A percentile compares a stretch with the other conserved stretches of the same genome.
These are phyloP conservation scores for Mycena epipterygia DNA, from an alignment of 768 basidiomycete genomes.

Conservation along the genomic window DNA sequence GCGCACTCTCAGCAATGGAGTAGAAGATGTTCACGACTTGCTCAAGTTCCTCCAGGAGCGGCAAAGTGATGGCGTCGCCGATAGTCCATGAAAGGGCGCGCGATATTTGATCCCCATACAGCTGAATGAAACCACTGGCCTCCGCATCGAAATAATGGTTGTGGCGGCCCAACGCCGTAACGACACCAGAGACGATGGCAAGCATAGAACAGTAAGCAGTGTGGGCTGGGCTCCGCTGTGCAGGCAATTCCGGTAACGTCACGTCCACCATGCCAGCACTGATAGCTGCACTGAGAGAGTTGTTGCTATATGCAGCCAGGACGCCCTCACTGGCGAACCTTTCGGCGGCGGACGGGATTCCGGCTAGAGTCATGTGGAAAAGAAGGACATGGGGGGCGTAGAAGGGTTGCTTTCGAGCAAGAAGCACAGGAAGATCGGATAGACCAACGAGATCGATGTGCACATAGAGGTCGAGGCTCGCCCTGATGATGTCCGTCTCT, in stretches of 20 bases:
- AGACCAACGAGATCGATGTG: slow-evolving; percentile 78
- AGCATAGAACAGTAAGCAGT: slow-evolving; percentile 88
- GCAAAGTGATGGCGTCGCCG: slow-evolving; percentile 80
- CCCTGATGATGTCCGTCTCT: slow-evolving; percentile 82
- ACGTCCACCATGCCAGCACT: slow-evolving; percentile 81
- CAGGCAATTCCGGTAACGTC: slow-evolving; percentile 75
- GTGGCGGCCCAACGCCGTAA: slow-evolving; percentile 71
- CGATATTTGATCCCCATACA: slow-evolving; percentile 86
- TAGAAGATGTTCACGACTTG: slow-evolving; percentile 84
- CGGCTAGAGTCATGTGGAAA: slow-evolving; percentile 89
- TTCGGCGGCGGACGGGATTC: slow-evolving; percentile 84
- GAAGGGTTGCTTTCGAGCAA: slow-evolving; percentile 73
- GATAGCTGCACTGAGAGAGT: slow-evolving; percentile 81
- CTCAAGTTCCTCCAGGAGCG: slow-evolving; percentile 87
- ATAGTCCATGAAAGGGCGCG: slow-evolving; percentile 87
- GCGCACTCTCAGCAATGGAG: slow-evolving; percentile 73
- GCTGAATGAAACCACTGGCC: slow-evolving; percentile 86
- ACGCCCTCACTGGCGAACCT: slow-evolving; percentile 88
- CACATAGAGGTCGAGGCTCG: slow-evolving; percentile 80
- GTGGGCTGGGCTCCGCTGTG: slow-evolving; percentile 85
- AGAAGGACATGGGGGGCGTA: slow-evolving; percentile 85
- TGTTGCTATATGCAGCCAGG: slow-evolving; percentile 86
- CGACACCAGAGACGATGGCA: slow-evolving; percentile 80
- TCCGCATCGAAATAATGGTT: slow-evolving; percentile 89
- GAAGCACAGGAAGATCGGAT: slow-evolving; percentile 73